phyloP scores from a whole-genome alignment of 306 rosid species.

The Cucurbita pepo region DNA sequence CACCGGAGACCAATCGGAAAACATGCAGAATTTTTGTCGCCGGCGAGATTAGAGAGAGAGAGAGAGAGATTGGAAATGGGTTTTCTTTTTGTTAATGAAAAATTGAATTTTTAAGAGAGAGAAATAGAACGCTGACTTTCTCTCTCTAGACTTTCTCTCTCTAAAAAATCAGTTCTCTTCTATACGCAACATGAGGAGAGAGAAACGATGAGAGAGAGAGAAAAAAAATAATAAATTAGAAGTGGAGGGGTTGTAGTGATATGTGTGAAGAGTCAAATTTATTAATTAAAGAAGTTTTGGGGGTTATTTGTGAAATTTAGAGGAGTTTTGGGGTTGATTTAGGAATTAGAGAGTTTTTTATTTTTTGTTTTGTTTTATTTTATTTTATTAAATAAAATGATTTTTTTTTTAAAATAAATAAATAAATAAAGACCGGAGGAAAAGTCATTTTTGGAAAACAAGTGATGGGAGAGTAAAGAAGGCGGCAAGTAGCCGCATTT shows the following conservation, averaged over 20 bases:
- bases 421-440: not conserved
- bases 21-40: not conserved
- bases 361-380: too few relatives aligned
- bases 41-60: not conserved
- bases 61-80: not conserved
- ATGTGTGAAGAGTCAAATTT: not conserved
- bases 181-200: not conserved
- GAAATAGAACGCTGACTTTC: not conserved
- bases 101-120: not conserved
- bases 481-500: slow-evolving; percentile 91
- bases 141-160: not conserved
- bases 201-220: not conserved
- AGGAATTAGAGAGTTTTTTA: not conserved
- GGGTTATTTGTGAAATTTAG: not conserved
- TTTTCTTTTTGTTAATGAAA: not conserved
- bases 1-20: not conserved
- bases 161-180: not conserved
- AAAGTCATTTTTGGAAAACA: slow-evolving; percentile 11
- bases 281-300: not conserved
- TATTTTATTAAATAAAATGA: too few relatives aligned
- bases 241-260: not conserved
- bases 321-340: not conserved
- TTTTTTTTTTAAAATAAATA: not conserved
- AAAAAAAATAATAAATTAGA: not conserved
- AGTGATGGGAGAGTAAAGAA: slow-evolving; percentile 48